phyloP scores from a whole-genome alignment of 345 rosid genomes.

The Syzygium aromaticum region DNA sequence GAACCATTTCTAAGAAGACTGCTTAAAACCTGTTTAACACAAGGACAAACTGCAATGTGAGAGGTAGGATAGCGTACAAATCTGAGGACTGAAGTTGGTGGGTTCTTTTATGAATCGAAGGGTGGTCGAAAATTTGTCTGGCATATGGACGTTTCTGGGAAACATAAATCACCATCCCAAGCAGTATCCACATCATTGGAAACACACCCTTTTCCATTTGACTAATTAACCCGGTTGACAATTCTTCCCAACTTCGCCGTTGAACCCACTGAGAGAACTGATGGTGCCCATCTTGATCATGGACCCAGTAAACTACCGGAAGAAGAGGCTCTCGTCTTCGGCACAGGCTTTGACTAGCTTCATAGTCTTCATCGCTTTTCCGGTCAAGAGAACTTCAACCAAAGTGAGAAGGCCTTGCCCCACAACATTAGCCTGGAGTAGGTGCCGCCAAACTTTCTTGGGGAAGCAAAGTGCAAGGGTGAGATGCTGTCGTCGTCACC shows the following conservation, averaged over 20 bases:
- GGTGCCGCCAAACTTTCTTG: conserved; percentile 47
- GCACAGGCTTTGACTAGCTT: conserved; percentile 44
- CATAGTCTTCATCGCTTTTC: conserved; percentile 27
- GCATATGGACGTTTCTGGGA: not conserved
- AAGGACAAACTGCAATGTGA: not conserved
- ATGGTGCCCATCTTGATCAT: conserved; percentile 74
- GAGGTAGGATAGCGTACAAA: not conserved
- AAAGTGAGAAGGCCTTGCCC: conserved; percentile 64
- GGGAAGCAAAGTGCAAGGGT: conserved; percentile 61
- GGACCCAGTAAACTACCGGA: conserved; percentile 47
- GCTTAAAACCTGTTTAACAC: not conserved
- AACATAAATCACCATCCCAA: not conserved
- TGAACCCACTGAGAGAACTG: conserved; percentile 40
- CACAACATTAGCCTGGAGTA: conserved; percentile 63
- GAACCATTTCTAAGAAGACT: conserved; percentile 7
- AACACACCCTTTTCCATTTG: not conserved
- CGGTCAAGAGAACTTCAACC: conserved; percentile 61
- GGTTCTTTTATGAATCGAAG: not conserved
- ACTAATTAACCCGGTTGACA: conserved; percentile 46
- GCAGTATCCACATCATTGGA: not conserved
- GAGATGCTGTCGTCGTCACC: conserved; percentile 57
- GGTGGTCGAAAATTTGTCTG: not conserved
- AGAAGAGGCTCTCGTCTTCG: conserved; percentile 33
- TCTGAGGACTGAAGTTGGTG: not conserved
- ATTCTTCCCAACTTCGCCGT: conserved; percentile 54